Conservation (phyloP, 2,329 filamentous ascomycete genomes). For the Emydomyces testavorans region DNA sequence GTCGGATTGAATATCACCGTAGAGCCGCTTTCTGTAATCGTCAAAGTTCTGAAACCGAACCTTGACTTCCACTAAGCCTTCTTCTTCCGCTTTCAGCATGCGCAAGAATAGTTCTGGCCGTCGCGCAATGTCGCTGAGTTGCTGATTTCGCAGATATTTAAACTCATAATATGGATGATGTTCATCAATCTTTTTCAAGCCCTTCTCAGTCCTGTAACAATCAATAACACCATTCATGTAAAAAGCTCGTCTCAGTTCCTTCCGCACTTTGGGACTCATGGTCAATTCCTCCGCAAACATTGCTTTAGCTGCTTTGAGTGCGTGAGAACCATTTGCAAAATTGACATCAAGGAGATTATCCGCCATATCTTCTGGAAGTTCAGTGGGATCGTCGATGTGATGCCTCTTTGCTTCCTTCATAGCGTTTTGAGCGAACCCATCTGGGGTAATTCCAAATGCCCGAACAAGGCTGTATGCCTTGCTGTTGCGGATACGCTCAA, state of each 20-base stretch:
- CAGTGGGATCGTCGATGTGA: slow-evolving; percentile 71
- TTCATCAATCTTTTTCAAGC: slow-evolving; percentile 83
- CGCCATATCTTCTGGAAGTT: slow-evolving; percentile 74
- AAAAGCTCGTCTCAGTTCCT: slow-evolving; percentile 69
- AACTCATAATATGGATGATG: slow-evolving; percentile 95
- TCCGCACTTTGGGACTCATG: slow-evolving; percentile 77
- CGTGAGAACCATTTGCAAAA: slow-evolving; percentile 62
- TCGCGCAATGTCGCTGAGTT: slow-evolving; percentile 65
- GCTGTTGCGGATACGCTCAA: slow-evolving; percentile 71
- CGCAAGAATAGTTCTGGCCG: slow-evolving; percentile 85
- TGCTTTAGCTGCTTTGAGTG: slow-evolving; percentile 66
- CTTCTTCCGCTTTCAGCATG: slow-evolving; percentile 95
- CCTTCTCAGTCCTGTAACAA: slow-evolving; percentile 86
- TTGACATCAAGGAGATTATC: slow-evolving; percentile 62
- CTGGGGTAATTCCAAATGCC: slow-evolving; percentile 80
- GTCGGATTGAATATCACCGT: slow-evolving; percentile 79
- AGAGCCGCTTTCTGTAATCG: slow-evolving; percentile 64
- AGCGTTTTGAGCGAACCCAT: slow-evolving; percentile 78
- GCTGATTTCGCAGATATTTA: slow-evolving; percentile 88
- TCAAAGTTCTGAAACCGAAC: slow-evolving; percentile 65
- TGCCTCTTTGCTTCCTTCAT: slow-evolving; percentile 65
- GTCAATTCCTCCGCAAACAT: slow-evolving; percentile 88
- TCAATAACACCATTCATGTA: slow-evolving; percentile 77
- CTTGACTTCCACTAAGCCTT: slow-evolving; percentile 78
- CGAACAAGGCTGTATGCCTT: slow-evolving; percentile 72